Percentiles rank a stretch among this genome's conserved stretches.
Evolutionary conservation across 176 grass and related monocot species (phyloP).

Genomic region (Raddia distichophylla): DNA sequence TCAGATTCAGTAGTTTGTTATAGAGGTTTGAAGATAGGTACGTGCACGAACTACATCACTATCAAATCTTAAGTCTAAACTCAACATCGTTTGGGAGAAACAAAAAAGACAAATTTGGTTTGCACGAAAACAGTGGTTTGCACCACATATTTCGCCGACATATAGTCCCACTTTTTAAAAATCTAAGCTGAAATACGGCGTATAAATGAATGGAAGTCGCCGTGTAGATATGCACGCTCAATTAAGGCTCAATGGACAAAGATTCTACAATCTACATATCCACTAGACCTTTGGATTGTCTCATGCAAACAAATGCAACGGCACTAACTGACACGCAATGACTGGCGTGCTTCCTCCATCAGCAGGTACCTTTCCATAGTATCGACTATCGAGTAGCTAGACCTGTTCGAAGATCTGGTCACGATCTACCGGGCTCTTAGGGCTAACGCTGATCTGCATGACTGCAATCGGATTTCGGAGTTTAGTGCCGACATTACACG

Average conservation of each 20-base stretch:
- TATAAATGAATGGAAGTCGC: neutral
- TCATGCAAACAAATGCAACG: slow-evolving; percentile 22
- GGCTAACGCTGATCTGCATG: neutral
- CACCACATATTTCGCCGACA: no score
- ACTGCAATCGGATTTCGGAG: neutral
- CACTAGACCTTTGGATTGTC: slow-evolving; percentile 20
- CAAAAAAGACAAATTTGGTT: no score
- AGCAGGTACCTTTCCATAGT: slow-evolving; percentile 31
- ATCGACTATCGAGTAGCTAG: neutral
- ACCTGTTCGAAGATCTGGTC: slow-evolving; percentile 7
- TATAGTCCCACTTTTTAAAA: neutral
- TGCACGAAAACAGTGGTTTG: no score
- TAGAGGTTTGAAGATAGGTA: no score
- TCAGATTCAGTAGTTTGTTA: no score
- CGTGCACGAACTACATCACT: no score
- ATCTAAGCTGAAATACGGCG: neutral
- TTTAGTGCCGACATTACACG: slow-evolving; percentile 44
- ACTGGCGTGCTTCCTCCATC: slow-evolving; percentile 34
- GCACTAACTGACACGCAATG: slow-evolving; percentile 38
- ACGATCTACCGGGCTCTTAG: neutral
- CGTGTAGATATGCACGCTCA: neutral
- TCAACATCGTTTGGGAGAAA: no score
- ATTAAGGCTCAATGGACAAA: neutral
- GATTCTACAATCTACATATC: neutral
- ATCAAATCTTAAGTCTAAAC: no score